Base-by-base conservation (phyloP, 208 protist genomes). In the Crithidia fasciculata region DNA sequence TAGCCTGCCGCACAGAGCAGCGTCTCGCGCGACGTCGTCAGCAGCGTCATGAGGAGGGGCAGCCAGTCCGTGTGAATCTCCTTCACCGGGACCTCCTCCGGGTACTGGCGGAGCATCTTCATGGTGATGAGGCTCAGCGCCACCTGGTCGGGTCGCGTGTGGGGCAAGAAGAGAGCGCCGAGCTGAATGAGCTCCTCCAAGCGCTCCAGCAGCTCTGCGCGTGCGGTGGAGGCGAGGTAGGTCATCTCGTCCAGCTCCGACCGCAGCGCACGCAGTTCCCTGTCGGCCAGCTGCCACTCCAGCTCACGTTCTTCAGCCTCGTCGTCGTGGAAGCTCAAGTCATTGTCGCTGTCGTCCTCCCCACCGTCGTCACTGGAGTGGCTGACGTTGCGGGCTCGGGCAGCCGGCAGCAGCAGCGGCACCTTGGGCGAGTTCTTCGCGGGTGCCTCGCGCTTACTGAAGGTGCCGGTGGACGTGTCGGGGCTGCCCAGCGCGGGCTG, bases 71-170 rank as follows among this genome's bases (percentile, higher is more conserved):
- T 59, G 57, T 81, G 74, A 19, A 92, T 72, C 73, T 92, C 87
- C 77, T 92, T 92, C 62, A 89, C 72, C 5, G 84, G 82, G 15
- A 87, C 80, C 64, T 89, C 84, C 37, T 89, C 74, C 3, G 87
- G 83, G 69, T 79, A 83, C 69, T 89, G 84, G 19, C 84, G 87
- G 43, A 92, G 72, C 82, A 84, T 89, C 71, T 88, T 92, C 72
- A 92, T 62, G 9, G 80, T 82, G 28, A 92, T 63, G 58, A 87
- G 66, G 54, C 66, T 65, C 50, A 85, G 71, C 12, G 43, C 50
- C 4, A 87, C 66, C 57, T 89, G 82, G 43, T 92, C 87, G 43
- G 78, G 53, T 5, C 77, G 83, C 16, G 87, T 92, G 82, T 92
- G 87, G 0, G 87, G 87, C 16, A 92, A 65, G 44, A 92, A 87